Evolutionary conservation across 176 grass and related monocot genomes (phyloP).

Genomic region (Oryza meridionalis): DNA sequence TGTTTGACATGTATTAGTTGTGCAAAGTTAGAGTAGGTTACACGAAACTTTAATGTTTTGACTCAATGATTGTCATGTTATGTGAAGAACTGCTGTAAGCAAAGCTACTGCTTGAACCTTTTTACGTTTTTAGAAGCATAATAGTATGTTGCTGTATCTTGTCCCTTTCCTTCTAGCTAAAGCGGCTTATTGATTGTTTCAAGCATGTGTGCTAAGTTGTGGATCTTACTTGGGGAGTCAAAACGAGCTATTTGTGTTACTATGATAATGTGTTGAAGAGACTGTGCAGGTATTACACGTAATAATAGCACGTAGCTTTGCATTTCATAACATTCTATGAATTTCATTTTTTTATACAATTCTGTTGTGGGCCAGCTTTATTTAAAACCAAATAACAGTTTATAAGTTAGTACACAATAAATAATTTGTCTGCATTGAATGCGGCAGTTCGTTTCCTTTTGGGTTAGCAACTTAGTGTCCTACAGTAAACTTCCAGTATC

Average conservation of each 20-base stretch:
- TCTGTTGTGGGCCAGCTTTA: not conserved
- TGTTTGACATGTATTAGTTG: conserved; percentile 16
- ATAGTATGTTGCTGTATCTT: conserved; percentile 14
- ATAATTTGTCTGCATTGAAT: not conserved
- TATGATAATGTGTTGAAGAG: not conserved
- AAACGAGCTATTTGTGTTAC: not conserved
- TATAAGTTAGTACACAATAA: conserved; percentile 6
- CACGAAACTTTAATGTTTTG: conserved; percentile 13
- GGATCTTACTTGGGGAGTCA: not conserved
- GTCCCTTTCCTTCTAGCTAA: not conserved
- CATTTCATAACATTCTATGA: not conserved
- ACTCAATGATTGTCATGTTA: not conserved
- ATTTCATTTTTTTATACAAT: not conserved
- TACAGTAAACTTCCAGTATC: not conserved
- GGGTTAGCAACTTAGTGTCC: not conserved
- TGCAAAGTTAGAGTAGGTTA: not conserved
- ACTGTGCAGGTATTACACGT: not conserved
- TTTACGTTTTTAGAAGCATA: not conserved
- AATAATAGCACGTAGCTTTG: not conserved
- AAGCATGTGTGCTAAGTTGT: not conserved
- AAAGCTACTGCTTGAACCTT: not conserved
- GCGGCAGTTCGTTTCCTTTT: not conserved
- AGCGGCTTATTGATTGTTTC: not conserved
- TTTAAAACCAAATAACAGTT: conserved; percentile 1
- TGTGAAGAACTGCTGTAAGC: not conserved